phyloP scores from a whole-genome alignment of 805 yeast genomes.

The Candida yuanshanica region DNA sequence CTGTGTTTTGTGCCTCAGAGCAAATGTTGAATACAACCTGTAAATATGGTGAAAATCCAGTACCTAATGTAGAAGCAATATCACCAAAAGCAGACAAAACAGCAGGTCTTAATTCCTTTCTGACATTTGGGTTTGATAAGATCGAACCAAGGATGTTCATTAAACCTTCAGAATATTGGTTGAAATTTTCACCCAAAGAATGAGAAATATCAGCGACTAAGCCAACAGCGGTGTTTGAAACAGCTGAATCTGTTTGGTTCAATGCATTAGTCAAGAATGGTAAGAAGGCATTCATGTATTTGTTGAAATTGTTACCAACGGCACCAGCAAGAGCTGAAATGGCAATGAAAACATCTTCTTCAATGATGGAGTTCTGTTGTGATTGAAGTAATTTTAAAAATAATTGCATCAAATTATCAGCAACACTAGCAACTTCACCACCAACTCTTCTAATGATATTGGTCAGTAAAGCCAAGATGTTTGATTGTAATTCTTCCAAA shows the following conservation, averaged over 20 bases:
- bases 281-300: conserved; percentile 74
- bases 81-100: conserved; percentile 94
- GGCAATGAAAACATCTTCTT: conserved; percentile 92
- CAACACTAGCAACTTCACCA: conserved; percentile 52
- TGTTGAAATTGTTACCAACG: conserved; percentile 61
- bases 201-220: conserved; percentile 91
- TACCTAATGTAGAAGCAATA: conserved; percentile 83
- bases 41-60: conserved; percentile 68
- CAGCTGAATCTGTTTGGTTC: conserved; percentile 74
- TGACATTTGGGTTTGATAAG: conserved; percentile 60
- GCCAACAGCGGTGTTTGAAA: conserved; percentile 88
- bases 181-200: conserved; percentile 69
- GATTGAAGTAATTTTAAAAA: conserved; percentile 64
- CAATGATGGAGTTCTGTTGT: conserved; percentile 66
- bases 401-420: conserved; percentile 82
- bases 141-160: conserved; percentile 79
- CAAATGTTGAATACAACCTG: conserved; percentile 77
- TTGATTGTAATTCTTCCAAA: conserved; percentile 85
- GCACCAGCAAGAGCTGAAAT: conserved; percentile 86
- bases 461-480: conserved; percentile 27
- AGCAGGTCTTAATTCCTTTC: conserved; percentile 79
- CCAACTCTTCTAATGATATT: conserved; percentile 57
- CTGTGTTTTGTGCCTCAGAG: conserved; percentile 53
- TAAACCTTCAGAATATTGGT: conserved; percentile 70
- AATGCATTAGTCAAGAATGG: conserved; percentile 80